Evolutionary conservation across 176 grass and related monocot species (phyloP).

Genomic region (Triticum dicoccoides): DNA sequence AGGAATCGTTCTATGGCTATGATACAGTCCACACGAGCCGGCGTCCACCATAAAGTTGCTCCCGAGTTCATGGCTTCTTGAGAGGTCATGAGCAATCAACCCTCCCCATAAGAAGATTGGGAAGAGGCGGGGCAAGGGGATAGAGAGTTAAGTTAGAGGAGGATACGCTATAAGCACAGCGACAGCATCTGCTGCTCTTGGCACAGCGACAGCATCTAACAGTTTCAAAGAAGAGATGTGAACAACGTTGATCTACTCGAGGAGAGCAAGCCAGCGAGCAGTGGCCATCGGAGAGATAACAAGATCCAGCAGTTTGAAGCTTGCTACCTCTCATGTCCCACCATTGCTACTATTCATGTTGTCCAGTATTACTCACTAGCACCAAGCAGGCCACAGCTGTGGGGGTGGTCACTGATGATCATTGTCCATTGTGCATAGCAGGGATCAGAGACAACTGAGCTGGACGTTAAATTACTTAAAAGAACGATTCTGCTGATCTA

Average conservation of each 20-base stretch:
- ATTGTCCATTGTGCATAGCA: background rate
- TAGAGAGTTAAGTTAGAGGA: background rate
- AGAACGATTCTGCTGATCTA: background rate
- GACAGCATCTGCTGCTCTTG: background rate
- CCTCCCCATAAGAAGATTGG: background rate
- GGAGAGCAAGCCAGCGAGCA: background rate
- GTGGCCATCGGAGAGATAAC: background rate
- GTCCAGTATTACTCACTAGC: background rate
- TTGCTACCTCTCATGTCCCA: background rate
- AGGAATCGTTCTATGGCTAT: too few species aligned
- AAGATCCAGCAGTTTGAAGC: constrained; percentile 1
- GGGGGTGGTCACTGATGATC: background rate
- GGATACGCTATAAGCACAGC: background rate
- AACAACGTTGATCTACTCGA: background rate
- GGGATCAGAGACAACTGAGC: background rate
- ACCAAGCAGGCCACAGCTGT: background rate
- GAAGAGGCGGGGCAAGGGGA: background rate
- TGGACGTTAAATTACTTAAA: background rate
- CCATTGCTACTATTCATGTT: background rate
- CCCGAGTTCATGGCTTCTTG: background rate
- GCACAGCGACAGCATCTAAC: background rate
- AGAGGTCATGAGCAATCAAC: background rate
- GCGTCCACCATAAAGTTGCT: too few species aligned
- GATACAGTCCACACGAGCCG: too few species aligned
- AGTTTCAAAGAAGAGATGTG: background rate